Evolutionary conservation across 2,329 filamentous ascomycete genomes (phyloP), one percentile per base, ranked within the genome.

Genomic region (Furcasterigmium sp.): DNA sequence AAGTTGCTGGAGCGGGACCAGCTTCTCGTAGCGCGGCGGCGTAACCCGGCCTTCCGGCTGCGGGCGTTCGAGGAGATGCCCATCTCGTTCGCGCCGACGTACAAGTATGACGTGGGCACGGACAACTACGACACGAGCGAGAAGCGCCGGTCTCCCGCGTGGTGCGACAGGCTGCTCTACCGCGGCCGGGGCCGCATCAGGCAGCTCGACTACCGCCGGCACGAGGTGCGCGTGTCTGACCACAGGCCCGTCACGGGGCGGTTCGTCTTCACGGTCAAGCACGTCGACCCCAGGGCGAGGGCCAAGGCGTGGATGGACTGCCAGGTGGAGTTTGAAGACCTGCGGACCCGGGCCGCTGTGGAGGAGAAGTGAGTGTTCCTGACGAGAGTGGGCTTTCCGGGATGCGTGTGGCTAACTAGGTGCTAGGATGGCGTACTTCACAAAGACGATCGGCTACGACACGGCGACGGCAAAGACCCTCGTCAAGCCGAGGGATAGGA

Each of bases 101-200:
- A 98, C 73, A 98, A 98, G 62, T 98, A 98, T 62, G 93, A 98
- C 54, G 89, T 97, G 1, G 91, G 91, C 14, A 94, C 89, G 0
- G 91, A 97, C 58, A 85, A 81, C 7, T 98, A 97, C 62, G 93
- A 98, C 60, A 85, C 87, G 1, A 91, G 87, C 54, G 93, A 98
- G 63, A 98, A 98, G 73, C 88, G 88, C 62, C 80, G 93, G 39
- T 85, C 88, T 18, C 93, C 93, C 0, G 93, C 93, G 1, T 98
- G 93, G 93, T 98, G 93, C 61, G 93, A 98, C 68, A 81, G 93
- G 28, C 68, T 98, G 29, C 69, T 98, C n/a, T 95, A 89, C 58
- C 79, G 91, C 18, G 89, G 89, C 18, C 66, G 85, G 11, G 88
- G 87, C 21, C 81, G 86, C 44, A 83, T 97, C 54, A 84, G 89